These are phyloP conservation scores for Ceratocystis ficicola DNA, from an alignment of 2,329 filamentous ascomycete genomes.

Conservation along the genomic window DNA sequence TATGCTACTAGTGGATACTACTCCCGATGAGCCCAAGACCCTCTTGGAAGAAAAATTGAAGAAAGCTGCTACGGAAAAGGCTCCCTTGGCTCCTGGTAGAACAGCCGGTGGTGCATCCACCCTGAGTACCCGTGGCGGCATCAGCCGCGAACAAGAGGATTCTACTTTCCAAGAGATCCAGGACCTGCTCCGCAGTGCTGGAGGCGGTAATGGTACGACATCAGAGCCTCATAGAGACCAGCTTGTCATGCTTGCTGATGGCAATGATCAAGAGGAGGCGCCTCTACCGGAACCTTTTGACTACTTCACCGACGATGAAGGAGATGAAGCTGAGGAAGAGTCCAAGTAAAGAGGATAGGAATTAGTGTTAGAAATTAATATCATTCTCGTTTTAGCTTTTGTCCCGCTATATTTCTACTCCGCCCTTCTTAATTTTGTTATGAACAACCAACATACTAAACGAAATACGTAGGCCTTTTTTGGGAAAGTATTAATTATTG, in stretches of 20 bases:
- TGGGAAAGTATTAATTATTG: not conserved
- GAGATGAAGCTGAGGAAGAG: slow-evolving; percentile 28
- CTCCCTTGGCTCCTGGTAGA: slow-evolving; percentile 38
- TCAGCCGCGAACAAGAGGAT: slow-evolving; percentile 27
- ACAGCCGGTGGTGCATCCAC: slow-evolving; percentile 26
- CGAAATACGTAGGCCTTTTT: not conserved
- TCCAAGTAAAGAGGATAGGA: not conserved
- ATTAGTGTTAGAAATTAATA: not conserved
- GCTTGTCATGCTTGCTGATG: slow-evolving; percentile 65
- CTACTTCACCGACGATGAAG: slow-evolving; percentile 58
- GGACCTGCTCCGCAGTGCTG: slow-evolving; percentile 17
- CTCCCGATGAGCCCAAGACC: slow-evolving; percentile 63
- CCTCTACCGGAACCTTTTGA: slow-evolving; percentile 60
- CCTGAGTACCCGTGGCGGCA: slow-evolving; percentile 26
- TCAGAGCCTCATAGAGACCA: not conserved
- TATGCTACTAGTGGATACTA: slow-evolving; percentile 76
- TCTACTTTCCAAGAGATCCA: slow-evolving; percentile 26
- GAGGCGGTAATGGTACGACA: not conserved
- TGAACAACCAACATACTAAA: not conserved
- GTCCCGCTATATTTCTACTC: not conserved
- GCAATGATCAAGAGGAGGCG: slow-evolving; percentile 61
- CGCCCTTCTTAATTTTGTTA: not conserved
- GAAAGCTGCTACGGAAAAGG: slow-evolving; percentile 56
- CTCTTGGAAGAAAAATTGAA: slow-evolving; percentile 87
- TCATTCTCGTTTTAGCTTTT: not conserved